Percentiles rank a stretch among this genome's conserved stretches.
These are phyloP conservation scores for Penicillium roqueforti DNA, from an alignment of 495 filamentous ascomycete genomes.

Conservation along the genomic window DNA sequence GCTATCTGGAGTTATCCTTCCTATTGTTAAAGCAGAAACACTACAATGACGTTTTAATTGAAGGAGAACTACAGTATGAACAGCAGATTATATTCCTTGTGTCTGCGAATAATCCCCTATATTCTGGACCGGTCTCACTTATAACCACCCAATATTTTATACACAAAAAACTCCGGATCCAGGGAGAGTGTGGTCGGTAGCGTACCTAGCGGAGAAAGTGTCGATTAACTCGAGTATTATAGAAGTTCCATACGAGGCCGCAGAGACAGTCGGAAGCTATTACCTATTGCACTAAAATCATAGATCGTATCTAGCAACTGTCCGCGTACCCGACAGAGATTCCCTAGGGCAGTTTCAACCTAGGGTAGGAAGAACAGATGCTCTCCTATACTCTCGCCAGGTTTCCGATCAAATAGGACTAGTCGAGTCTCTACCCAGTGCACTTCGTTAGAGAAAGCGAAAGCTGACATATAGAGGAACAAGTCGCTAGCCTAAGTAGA, in stretches of 20 bases:
- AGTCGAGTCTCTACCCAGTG: neutral
- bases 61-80: neutral
- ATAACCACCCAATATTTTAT: neutral
- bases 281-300: neutral
- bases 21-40: neutral
- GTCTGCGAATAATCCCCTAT: neutral
- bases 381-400: neutral
- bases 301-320: neutral
- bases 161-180: neutral
- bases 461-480: neutral
- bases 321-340: neutral
- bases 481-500: slow-evolving; percentile 1
- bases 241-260: neutral
- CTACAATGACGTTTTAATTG: neutral
- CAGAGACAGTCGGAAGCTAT: neutral
- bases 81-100: neutral
- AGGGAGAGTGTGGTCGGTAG: neutral
- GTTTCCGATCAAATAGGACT: neutral
- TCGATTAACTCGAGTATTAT: neutral
- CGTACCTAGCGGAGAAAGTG: neutral
- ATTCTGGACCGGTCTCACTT: neutral
- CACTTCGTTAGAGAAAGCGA: neutral
- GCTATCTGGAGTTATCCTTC: neutral
- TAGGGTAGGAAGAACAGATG: too few species aligned
- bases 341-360: neutral